Evolutionary conservation across 768 basidiomycete species (phyloP).

Genomic region (Panaeolus papilionaceus): DNA sequence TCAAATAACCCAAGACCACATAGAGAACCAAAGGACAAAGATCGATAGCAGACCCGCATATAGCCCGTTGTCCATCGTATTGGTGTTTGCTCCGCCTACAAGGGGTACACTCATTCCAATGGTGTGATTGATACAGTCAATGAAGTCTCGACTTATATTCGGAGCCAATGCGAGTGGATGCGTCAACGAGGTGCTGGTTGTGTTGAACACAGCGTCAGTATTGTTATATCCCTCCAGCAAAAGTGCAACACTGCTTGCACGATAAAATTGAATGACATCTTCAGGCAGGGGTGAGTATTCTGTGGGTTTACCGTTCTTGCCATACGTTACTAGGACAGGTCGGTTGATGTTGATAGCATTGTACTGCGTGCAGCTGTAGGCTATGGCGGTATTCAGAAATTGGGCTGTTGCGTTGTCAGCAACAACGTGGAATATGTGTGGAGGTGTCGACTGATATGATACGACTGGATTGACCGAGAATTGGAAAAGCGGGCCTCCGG

Average conservation of each 20-base stretch:
- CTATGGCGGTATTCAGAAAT: slow-evolving; percentile 44
- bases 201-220: slow-evolving; percentile 47
- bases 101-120: slow-evolving; percentile 26
- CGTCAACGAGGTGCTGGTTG: slow-evolving; percentile 19
- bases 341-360: slow-evolving; percentile 29
- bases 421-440: slow-evolving; percentile 45
- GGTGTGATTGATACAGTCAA: slow-evolving; percentile 28
- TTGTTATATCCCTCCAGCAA: slow-evolving; percentile 69
- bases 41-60: background rate
- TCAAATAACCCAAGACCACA: background rate
- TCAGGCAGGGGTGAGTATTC: slow-evolving; percentile 38
- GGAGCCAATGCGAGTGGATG: slow-evolving; percentile 21
- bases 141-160: slow-evolving; percentile 20
- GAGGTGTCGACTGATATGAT: slow-evolving; percentile 33
- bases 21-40: background rate
- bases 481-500: slow-evolving; percentile 52
- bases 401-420: slow-evolving; percentile 50
- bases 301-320: slow-evolving; percentile 29
- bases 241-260: slow-evolving; percentile 62
- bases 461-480: slow-evolving; percentile 53
- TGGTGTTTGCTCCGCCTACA: slow-evolving; percentile 22
- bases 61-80: background rate
- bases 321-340: slow-evolving; percentile 41
- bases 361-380: background rate
- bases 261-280: slow-evolving; percentile 66